These are phyloP conservation scores for Gloeopeniophorella convolvens DNA, from an alignment of 768 basidiomycete genomes.

Conservation along the genomic window DNA sequence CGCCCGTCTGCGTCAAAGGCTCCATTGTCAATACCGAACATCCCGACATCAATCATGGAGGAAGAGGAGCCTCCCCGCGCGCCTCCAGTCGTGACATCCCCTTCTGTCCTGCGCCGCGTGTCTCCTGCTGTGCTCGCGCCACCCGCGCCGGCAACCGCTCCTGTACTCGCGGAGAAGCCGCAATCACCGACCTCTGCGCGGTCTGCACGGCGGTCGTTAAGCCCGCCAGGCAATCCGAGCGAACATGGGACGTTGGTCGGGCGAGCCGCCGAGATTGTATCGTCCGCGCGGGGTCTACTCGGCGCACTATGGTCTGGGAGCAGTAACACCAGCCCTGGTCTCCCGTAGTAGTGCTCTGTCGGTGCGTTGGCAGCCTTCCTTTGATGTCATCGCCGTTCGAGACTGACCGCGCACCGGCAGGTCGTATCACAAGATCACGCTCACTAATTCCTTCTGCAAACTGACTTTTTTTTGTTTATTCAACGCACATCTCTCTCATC, in stretches of 20 bases:
- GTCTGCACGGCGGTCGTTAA: conserved; percentile 23
- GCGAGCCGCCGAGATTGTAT: conserved; percentile 73
- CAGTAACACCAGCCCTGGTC: conserved; percentile 17
- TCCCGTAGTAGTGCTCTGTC: conserved; percentile 2
- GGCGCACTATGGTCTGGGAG: conserved; percentile 49
- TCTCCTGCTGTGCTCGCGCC: conserved; percentile 4
- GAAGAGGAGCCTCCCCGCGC: conserved; percentile 13
- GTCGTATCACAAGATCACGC: background rate
- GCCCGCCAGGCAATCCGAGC: conserved; percentile 22
- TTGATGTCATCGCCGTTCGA: background rate
- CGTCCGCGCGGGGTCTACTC: conserved; percentile 69
- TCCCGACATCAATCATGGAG: background rate
- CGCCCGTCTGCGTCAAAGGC: background rate
- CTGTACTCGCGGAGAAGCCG: conserved; percentile 8
- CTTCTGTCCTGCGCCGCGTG: conserved; percentile 14
- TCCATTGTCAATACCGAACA: background rate
- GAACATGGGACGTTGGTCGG: conserved; percentile 39
- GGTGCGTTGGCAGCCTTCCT: background rate
- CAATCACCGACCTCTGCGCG: conserved; percentile 5
- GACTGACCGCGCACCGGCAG: background rate
- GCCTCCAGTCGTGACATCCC: conserved; percentile 10
- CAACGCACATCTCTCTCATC: conserved; percentile 5
- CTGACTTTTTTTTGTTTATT: background rate
- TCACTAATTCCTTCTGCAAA: background rate
- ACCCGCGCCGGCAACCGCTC: conserved; percentile 9